These are phyloP conservation scores for Lasiosphaeriaceae sp. DNA, from an alignment of 495 filamentous ascomycete genomes.

Conservation along the genomic window DNA sequence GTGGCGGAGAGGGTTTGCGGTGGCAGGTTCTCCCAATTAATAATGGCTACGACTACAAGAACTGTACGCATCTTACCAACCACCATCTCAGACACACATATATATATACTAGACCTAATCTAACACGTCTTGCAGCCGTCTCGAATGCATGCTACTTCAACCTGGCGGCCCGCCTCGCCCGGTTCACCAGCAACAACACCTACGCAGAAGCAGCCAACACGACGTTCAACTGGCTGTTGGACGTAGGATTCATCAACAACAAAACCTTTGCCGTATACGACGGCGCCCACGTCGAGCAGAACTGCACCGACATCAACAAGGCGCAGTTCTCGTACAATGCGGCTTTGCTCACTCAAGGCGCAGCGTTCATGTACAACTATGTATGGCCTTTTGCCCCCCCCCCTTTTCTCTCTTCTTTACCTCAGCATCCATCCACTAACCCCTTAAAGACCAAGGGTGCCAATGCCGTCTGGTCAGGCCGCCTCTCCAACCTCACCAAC, in stretches of 20 bases:
- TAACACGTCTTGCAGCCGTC: neutral
- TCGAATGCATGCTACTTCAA: conserved; percentile 72
- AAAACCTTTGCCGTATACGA: conserved; percentile 64
- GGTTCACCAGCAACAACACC: conserved; percentile 71
- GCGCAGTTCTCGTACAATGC: conserved; percentile 74
- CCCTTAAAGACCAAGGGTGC: conserved; percentile 15
- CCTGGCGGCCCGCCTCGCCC: conserved; percentile 68
- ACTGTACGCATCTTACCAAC: conserved; percentile 40
- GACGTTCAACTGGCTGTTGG: conserved; percentile 66
- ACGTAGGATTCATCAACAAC: conserved; percentile 54
- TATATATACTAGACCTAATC: neutral
- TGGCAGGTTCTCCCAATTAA: conserved; percentile 80
- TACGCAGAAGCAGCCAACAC: conserved; percentile 76
- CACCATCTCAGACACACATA: too few species aligned
- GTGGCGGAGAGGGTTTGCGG: conserved; percentile 60
- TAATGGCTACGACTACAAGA: conserved; percentile 79
- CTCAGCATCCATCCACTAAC: neutral
- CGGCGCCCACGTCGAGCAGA: conserved; percentile 59
- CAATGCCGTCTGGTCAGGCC: conserved; percentile 48
- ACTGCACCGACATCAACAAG: conserved; percentile 59
- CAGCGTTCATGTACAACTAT: conserved; percentile 75
- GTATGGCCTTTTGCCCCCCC: neutral
- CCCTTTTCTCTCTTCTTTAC: neutral
- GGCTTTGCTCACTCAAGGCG: conserved; percentile 66
- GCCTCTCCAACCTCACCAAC: conserved; percentile 56